phyloP scores from a whole-genome alignment of 2,329 filamentous ascomycete species.

The Alternaria tenuissima region DNA sequence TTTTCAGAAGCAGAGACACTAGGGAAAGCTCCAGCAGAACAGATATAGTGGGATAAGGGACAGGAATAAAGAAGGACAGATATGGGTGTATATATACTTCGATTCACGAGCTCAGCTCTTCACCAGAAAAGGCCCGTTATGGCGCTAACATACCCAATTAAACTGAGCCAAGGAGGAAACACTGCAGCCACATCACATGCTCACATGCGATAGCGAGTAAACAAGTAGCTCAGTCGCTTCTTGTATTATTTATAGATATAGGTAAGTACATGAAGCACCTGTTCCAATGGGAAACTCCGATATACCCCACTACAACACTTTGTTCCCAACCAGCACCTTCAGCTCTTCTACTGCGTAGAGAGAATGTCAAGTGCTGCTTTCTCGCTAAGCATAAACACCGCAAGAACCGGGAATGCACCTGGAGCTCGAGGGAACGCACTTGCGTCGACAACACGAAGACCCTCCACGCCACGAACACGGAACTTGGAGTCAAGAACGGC shows the following conservation, averaged over 20 bases:
- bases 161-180: neutral
- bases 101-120: neutral
- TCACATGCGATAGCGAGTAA: neutral
- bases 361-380: neutral
- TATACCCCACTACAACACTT: no score
- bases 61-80: neutral
- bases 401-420: neutral
- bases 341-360: neutral
- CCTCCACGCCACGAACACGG: slow-evolving; percentile 63
- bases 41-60: fast-evolving
- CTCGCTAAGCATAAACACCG: neutral
- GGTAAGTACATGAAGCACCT: no score
- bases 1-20: neutral
- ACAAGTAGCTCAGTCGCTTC: no score
- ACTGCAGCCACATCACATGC: neutral
- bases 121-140: neutral
- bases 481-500: slow-evolving; percentile 52
- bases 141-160: neutral
- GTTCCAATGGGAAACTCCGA: no score
- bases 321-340: no score
- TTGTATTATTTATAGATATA: no score
- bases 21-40: neutral
- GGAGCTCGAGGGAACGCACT: slow-evolving; percentile 52
- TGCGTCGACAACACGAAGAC: slow-evolving; percentile 69
- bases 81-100: neutral